These are phyloP conservation scores for Chlorophyllum brunneum DNA, from an alignment of 768 basidiomycete species.

Conservation along the genomic window DNA sequence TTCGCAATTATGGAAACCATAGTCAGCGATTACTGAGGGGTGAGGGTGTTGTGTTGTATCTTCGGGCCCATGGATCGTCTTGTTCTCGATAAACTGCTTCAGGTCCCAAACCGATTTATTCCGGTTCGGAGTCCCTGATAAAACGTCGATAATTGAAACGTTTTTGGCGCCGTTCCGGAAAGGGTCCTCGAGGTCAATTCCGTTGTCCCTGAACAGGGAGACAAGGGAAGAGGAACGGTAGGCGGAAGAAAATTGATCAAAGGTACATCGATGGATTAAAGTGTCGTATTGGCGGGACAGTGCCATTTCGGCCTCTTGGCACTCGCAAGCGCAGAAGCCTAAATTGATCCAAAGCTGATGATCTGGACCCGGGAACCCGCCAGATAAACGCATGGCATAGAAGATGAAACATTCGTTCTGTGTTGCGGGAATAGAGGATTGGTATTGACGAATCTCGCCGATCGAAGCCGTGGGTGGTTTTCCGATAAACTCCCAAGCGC, in stretches of 20 bases:
- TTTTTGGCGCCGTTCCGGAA: no score
- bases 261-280: conserved; percentile 27
- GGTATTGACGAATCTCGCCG: neutral
- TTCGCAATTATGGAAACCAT: conserved; percentile 33
- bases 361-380: conserved; percentile 13
- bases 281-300: conserved; percentile 18
- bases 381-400: neutral
- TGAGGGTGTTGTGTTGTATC: neutral
- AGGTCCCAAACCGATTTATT: conserved; percentile 33
- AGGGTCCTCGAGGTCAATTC: conserved; percentile 10
- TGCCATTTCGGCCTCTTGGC: conserved; percentile 1
- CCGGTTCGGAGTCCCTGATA: conserved; percentile 15
- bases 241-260: conserved; percentile 29
- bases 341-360: conserved; percentile 18
- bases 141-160: conserved; percentile 25
- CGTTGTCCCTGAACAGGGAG: conserved; percentile 23
- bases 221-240: conserved; percentile 21
- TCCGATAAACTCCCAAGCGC: neutral
- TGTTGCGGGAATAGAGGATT: neutral
- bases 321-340: conserved; percentile 21
- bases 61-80: conserved; percentile 8
- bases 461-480: neutral
- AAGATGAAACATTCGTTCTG: neutral
- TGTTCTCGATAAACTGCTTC: conserved; percentile 23
- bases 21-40: conserved; percentile 23